Evolutionary conservation across 441 rosid species (phyloP).

Genomic region (Populus tomentosa): DNA sequence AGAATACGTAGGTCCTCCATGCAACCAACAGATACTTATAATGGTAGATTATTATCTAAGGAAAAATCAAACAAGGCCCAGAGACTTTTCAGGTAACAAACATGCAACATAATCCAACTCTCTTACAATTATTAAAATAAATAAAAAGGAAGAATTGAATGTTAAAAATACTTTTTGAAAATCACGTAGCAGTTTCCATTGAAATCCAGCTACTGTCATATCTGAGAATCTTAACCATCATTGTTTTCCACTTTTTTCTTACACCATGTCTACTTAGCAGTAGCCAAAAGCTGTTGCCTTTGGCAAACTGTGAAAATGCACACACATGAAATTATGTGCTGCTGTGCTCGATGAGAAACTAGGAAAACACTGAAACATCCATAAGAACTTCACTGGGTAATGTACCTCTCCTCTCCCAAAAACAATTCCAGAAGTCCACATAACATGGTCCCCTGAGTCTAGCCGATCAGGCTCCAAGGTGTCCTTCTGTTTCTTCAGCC

Average conservation of each 20-base stretch:
- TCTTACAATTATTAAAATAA: neutral
- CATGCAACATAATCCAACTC: neutral
- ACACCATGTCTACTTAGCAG: neutral
- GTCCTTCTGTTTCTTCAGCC: conserved; percentile 97
- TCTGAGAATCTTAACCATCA: neutral
- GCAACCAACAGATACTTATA: neutral
- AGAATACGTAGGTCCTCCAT: neutral
- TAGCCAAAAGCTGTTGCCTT: neutral
- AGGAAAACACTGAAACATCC: neutral
- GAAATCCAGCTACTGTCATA: neutral
- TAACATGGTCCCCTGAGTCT: conserved; percentile 49
- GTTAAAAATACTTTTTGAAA: neutral
- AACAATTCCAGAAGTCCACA: conserved; percentile 91
- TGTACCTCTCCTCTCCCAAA: conserved; percentile 93
- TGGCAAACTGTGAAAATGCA: neutral
- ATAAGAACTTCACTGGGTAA: neutral
- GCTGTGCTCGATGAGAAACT: neutral
- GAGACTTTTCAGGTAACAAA: neutral
- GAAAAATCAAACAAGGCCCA: neutral
- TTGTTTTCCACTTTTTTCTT: neutral
- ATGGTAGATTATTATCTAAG: neutral
- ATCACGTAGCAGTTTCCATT: neutral
- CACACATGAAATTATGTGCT: neutral
- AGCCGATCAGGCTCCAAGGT: conserved; percentile 54
- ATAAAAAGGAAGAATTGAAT: neutral